Conservation (phyloP, 1,139 yeast genomes). For the Debaryomyces robertsiae region DNA sequence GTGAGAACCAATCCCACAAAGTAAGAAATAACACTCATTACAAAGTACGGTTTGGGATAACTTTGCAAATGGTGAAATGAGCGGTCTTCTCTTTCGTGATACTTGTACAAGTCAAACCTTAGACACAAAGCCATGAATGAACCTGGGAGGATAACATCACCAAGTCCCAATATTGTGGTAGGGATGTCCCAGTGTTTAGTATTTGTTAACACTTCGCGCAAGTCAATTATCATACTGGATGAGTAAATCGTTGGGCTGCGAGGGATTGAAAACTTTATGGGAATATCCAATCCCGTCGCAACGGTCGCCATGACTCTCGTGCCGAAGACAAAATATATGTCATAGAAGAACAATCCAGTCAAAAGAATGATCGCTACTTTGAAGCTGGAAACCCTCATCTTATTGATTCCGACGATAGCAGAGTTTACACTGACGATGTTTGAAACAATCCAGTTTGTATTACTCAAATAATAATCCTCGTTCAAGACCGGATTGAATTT, state of each 20-base stretch:
- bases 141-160: constrained; percentile 65
- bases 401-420: constrained; percentile 38
- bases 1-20: constrained; percentile 47
- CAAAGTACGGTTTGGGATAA: constrained; percentile 50
- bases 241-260: constrained; percentile 17
- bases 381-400: constrained; percentile 39
- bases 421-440: constrained; percentile 39
- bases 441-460: constrained; percentile 30
- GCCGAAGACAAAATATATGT: constrained; percentile 66
- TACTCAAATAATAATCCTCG: constrained; percentile 12
- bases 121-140: constrained; percentile 50
- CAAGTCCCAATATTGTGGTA: constrained; percentile 45
- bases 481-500: constrained; percentile 25
- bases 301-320: constrained; percentile 65
- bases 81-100: constrained; percentile 25
- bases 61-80: constrained; percentile 43
- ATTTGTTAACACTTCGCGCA: constrained; percentile 9
- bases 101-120: constrained; percentile 49
- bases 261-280: constrained; percentile 58
- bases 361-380: constrained; percentile 48
- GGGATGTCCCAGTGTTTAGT: constrained; percentile 10
- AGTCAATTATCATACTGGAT: constrained; percentile 6
- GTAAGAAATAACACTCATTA: constrained; percentile 45
- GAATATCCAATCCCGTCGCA: constrained; percentile 58
- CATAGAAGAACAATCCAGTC: constrained; percentile 57